A percentile compares a stretch with the other conserved stretches of the same genome.
Conservation (phyloP, 225 moss, liverwort and hornwort genomes). For the Sphagnum tenellum region DNA sequence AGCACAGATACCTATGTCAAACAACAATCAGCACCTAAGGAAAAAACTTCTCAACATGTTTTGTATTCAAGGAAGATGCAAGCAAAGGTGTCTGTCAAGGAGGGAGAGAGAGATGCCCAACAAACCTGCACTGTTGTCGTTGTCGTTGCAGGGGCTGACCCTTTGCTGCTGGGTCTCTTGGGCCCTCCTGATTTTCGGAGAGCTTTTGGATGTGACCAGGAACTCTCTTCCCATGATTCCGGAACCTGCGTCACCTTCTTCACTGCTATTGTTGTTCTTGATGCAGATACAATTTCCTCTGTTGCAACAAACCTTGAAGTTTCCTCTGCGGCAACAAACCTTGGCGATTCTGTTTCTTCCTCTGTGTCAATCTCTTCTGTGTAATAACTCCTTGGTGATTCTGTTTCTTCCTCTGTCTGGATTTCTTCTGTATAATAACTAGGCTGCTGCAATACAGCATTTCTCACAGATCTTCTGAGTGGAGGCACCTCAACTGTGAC, state of each 20-base stretch:
- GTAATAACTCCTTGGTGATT: background rate
- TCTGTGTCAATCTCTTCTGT: slow-evolving; percentile 9
- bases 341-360: slow-evolving; percentile 9
- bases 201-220: slow-evolving; percentile 62
- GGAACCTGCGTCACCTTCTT: slow-evolving; percentile 15
- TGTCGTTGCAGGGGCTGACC: background rate
- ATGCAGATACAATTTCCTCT: background rate
- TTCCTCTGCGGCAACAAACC: background rate
- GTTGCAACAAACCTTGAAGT: background rate
- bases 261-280: slow-evolving; percentile 5
- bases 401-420: slow-evolving; percentile 1
- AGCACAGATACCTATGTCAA: too few relatives aligned
- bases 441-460: too few relatives aligned
- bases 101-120: background rate
- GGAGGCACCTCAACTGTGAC: too few relatives aligned
- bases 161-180: slow-evolving; percentile 6
- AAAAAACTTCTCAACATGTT: too few relatives aligned
- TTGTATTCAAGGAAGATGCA: background rate
- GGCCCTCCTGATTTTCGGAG: slow-evolving; percentile 25
- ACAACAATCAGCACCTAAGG: too few relatives aligned
- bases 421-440: background rate
- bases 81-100: background rate
- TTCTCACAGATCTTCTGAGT: too few relatives aligned
- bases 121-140: slow-evolving; percentile 11
- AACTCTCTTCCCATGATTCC: slow-evolving; percentile 34